Conservation (phyloP, 192 early-diverging fungal genomes). For the Funneliformis geosporum region DNA sequence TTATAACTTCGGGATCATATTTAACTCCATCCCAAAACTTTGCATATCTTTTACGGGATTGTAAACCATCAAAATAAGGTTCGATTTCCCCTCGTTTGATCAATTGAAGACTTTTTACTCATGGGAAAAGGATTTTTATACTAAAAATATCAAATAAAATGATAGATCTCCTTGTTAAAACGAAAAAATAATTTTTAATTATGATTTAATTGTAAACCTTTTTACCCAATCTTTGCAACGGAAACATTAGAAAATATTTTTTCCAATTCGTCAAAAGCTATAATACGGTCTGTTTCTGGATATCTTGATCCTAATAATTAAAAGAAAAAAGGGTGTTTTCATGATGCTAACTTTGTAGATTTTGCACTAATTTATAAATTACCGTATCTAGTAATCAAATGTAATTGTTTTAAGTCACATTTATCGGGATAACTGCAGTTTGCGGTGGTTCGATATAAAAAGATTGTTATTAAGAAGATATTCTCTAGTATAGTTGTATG, state of each 20-base stretch:
- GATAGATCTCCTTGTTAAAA: no score
- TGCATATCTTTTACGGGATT: background rate
- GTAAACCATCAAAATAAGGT: background rate
- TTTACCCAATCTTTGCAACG: slow-evolving; percentile 1
- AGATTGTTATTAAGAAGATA: background rate
- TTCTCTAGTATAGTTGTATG: background rate
- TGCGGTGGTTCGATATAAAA: background rate
- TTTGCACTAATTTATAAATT: background rate
- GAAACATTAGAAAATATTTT: background rate
- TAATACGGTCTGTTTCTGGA: background rate
- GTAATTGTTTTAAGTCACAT: no score
- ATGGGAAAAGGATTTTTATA: slow-evolving; percentile 4
- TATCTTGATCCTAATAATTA: background rate
- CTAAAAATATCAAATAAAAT: no score
- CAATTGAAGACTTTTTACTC: no score
- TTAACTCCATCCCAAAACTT: no score
- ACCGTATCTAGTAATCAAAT: no score
- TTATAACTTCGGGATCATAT: no score
- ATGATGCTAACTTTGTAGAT: background rate
- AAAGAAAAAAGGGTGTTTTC: background rate
- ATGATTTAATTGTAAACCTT: background rate
- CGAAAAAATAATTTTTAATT: no score
- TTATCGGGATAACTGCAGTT: slow-evolving; percentile 3
- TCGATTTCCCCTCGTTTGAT: background rate
- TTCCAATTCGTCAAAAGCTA: background rate